Base-by-base conservation (phyloP, 805 yeast species). In the Debaryomyces maramus region DNA sequence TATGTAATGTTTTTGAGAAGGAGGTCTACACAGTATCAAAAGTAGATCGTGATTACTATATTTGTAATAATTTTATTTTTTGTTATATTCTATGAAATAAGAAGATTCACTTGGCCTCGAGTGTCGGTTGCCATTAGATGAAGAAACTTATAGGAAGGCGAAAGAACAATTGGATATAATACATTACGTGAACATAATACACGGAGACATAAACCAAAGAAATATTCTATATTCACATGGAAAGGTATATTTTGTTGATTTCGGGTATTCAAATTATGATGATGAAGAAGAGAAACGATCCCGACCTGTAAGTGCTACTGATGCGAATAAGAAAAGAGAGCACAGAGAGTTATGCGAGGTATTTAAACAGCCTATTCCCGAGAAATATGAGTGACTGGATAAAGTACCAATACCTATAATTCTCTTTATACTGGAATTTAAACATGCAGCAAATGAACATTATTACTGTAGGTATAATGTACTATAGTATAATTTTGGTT, bases 151-250 rank as follows among this genome's bases (percentile, higher is more conserved):
- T 20, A 21, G 21, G 10, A 20, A 20, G 23, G 35, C 35, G 8
- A 20, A 32, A 20, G 13, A 16, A 13, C 35, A 32, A 20, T 32
- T 32, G 21, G 9, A 10, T 6, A 7, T 32, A 20, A 32, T 32
- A n/a, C 35, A 32, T 18, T 6, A 8, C n/a, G 21, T n/a, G 5
- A 13, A 13, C 16, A 32, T 32, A 32, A n/a, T 32, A 16, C 35
- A 32, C 23, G 35, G 27, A 3, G 35, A 32, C 23, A 32, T 32
- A 18, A 14, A 13, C 11, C 8, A 11, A 19, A 32, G 35, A 32
- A 32, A 32, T 32, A 20, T 32, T 5, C 23, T 32, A 18, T 32
- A 32, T 23, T 32, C 16, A 7, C 16, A 32, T 13, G 23, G 23
- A 10, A 32, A 32, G 15, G 27, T 32, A 10, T 32, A 32, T 13